Percentiles rank a stretch among this genome's conserved stretches.
Evolutionary conservation across 257 asterid species (phyloP).

Genomic region (Asclepias syriaca): DNA sequence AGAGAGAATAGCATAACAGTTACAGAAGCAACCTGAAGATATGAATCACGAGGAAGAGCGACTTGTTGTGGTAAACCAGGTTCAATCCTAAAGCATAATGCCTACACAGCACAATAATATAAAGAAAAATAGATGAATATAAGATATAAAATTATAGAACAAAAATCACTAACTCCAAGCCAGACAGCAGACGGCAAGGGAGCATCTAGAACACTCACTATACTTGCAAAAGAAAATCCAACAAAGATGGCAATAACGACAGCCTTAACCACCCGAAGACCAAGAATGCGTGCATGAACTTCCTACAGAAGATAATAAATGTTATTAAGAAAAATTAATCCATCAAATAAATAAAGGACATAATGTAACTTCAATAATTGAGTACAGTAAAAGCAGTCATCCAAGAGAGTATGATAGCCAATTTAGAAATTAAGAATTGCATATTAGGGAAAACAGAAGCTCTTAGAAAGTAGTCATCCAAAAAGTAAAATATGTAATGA

Average conservation of each 20-base stretch:
- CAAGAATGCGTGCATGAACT: constrained; percentile 79
- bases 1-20: constrained; percentile 4
- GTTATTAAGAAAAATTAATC: background rate
- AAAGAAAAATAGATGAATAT: constrained; percentile 9
- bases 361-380: background rate
- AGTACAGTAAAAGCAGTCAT: too few species aligned
- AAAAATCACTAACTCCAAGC: background rate
- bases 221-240: constrained; percentile 80
- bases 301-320: constrained; percentile 37
- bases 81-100: constrained; percentile 81
- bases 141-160: constrained; percentile 5
- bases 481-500: background rate
- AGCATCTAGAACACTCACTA: constrained; percentile 44
- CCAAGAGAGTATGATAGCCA: background rate
- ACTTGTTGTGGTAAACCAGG: constrained; percentile 94
- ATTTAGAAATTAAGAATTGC: background rate
- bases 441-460: background rate
- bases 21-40: constrained; percentile 67
- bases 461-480: background rate
- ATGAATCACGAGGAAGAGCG: constrained; percentile 94
- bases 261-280: constrained; percentile 76
- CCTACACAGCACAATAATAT: constrained; percentile 38
- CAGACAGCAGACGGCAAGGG: background rate
- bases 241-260: constrained; percentile 67
- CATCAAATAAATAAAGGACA: background rate